Evolutionary conservation across 495 filamentous ascomycete genomes (phyloP).

Genomic region (Podospora australis): DNA sequence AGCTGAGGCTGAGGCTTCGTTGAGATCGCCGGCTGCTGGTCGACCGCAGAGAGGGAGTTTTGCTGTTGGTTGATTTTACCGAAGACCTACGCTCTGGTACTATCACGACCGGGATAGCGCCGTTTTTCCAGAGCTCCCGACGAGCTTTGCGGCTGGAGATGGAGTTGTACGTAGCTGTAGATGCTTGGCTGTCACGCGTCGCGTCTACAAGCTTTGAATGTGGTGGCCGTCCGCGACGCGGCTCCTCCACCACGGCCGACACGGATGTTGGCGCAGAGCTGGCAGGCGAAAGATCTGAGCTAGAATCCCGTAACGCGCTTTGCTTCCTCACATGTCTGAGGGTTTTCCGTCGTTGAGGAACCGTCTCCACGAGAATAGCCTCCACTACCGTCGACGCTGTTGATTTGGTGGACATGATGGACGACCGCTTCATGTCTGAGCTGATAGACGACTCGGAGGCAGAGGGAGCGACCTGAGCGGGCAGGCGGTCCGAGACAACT

Average conservation of each 20-base stretch:
- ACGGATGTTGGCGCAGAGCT: slow-evolving; percentile 35
- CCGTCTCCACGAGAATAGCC: slow-evolving; percentile 58
- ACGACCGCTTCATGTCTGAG: slow-evolving; percentile 48
- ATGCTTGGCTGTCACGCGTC: slow-evolving; percentile 51
- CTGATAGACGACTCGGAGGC: slow-evolving; percentile 39
- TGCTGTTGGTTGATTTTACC: slow-evolving; percentile 42
- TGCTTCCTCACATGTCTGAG: slow-evolving; percentile 66
- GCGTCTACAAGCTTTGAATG: slow-evolving; percentile 26
- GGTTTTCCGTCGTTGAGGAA: slow-evolving; percentile 49
- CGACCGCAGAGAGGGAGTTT: slow-evolving; percentile 46
- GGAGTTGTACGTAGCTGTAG: slow-evolving; percentile 51
- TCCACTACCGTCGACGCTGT: slow-evolving; percentile 63
- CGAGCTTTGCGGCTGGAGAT: slow-evolving; percentile 47
- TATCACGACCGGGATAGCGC: slow-evolving; percentile 62
- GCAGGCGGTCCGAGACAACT: slow-evolving; percentile 24
- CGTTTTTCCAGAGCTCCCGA: slow-evolving; percentile 49
- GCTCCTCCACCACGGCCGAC: slow-evolving; percentile 20
- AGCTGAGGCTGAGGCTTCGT: slow-evolving; percentile 39
- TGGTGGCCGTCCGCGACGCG: slow-evolving; percentile 17
- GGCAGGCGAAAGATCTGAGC: slow-evolving; percentile 49
- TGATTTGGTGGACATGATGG: slow-evolving; percentile 53
- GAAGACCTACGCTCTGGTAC: slow-evolving; percentile 65
- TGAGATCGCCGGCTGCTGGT: slow-evolving; percentile 46
- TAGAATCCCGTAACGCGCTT: slow-evolving; percentile 41
- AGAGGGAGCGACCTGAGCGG: slow-evolving; percentile 22